Evolutionary conservation across 768 basidiomycete genomes (phyloP), one percentile per base, ranked within the genome.

Genomic region (Phlegmacium glaucopus): DNA sequence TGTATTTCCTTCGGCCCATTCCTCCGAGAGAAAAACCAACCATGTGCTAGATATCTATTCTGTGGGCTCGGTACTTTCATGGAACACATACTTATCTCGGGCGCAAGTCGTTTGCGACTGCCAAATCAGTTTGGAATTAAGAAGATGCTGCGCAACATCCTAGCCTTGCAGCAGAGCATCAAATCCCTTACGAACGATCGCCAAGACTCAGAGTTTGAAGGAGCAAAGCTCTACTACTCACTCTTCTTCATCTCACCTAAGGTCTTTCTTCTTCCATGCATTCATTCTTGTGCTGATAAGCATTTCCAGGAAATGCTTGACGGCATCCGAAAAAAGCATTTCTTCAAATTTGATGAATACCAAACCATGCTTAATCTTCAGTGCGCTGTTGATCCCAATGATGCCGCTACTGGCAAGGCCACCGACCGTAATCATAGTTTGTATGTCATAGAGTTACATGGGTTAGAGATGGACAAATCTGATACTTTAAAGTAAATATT

Each of bases 361-460:
- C 89, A 93, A 63, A 78, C 80, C 7, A 93, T 98, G 76, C 76
- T 97, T 40, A 87, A 83, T 56, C 75, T 97, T 30, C 91, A 92
- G 57, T 95, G 93, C 60, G 90, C 89, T 12, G 81, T 93, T 29
- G 82, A 90, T 59, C 82, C 76, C 48, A 69, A 64, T n/a, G 67
- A 71, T 29, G 69, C 70, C 16, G 78, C 70, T 15, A 71, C 64
- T 15, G 65, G 74, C 29, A 78, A 76, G 52, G 79, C 84, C 7
- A 59, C 64, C 2, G 83, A 92, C 65, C 78, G 81, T 39, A 83
- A 85, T 58, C 92, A 91, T 64, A 87, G 84, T 66, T 82, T 86
- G 78, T 93, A 91, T 65, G 75, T 91, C 54, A 94, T 94, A 59
- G 93, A 95, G 60, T 66, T 96, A 57, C 94, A 94, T 58, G 88